These are phyloP conservation scores for Fusarium tricinctum DNA, from an alignment of 2,329 filamentous ascomycete species.

Conservation along the genomic window DNA sequence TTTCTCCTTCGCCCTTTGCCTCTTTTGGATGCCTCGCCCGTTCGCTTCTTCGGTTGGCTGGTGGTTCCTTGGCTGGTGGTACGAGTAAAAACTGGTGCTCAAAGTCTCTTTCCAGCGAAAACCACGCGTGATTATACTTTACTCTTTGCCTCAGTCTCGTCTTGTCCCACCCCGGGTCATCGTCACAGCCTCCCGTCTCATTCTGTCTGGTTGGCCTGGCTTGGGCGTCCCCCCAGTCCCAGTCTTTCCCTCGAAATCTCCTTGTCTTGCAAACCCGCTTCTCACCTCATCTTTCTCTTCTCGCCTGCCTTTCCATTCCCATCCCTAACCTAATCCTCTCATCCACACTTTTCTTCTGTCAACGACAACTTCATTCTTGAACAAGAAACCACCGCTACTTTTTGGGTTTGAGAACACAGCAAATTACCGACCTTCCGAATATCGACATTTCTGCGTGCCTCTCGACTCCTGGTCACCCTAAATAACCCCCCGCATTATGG, in stretches of 20 bases:
- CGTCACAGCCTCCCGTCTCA: slow-evolving; percentile 15
- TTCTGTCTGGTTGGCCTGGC: slow-evolving; percentile 11
- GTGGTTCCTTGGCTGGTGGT: slow-evolving; percentile 37
- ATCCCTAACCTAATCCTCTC: slow-evolving; percentile 33
- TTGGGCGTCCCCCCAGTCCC: slow-evolving; percentile 19
- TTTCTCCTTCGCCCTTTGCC: slow-evolving; percentile 42
- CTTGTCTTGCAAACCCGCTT: slow-evolving; percentile 40
- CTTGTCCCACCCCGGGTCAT: slow-evolving; percentile 18
- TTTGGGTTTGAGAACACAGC: not conserved
- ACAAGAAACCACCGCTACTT: slow-evolving; percentile 12
- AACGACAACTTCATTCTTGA: not conserved
- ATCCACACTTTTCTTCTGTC: slow-evolving; percentile 34
- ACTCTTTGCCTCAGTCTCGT: slow-evolving; percentile 11
- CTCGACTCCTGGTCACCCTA: slow-evolving; percentile 30
- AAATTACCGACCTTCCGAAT: slow-evolving; percentile 8
- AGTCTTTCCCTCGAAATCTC: slow-evolving; percentile 44
- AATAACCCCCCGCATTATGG: slow-evolving; percentile 52
- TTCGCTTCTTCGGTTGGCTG: slow-evolving; percentile 33
- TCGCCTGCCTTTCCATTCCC: slow-evolving; percentile 29
- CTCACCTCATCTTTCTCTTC: slow-evolving; percentile 41
- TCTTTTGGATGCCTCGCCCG: slow-evolving; percentile 38
- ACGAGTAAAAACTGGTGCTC: slow-evolving; percentile 27
- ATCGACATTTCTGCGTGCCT: slow-evolving; percentile 17
- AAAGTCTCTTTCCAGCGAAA: slow-evolving; percentile 7
- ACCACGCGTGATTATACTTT: slow-evolving; percentile 3